A percentile compares a stretch with the other conserved stretches of the same genome.
These are phyloP conservation scores for Nepenthes gracilis DNA, from an alignment of 148 eudicot species.

Conservation along the genomic window DNA sequence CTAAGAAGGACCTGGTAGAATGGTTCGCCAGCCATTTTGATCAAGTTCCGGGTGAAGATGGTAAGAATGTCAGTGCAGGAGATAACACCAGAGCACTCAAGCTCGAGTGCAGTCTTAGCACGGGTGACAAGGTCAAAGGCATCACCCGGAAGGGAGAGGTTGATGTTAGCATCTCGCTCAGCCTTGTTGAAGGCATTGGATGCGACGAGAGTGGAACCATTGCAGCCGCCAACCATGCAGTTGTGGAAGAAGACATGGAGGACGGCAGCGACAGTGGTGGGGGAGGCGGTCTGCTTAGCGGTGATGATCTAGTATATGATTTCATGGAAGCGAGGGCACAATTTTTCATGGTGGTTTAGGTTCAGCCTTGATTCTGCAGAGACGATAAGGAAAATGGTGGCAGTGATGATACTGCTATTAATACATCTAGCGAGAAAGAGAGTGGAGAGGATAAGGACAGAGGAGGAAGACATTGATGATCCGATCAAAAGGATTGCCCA, in stretches of 20 bases:
- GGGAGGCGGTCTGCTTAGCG: slow-evolving; percentile 27
- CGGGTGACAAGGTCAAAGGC: slow-evolving; percentile 58
- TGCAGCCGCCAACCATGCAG: slow-evolving; percentile 53
- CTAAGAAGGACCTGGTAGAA: slow-evolving; percentile 43
- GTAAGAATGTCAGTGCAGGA: slow-evolving; percentile 70
- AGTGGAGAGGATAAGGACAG: background rate
- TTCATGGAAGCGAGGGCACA: slow-evolving; percentile 32
- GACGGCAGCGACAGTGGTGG: slow-evolving; percentile 40
- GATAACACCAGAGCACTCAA: slow-evolving; percentile 53
- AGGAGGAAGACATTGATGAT: background rate
- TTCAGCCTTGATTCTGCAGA: slow-evolving; percentile 9
- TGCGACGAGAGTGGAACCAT: slow-evolving; percentile 36
- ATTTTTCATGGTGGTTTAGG: slow-evolving; percentile 30
- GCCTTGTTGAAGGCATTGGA: slow-evolving; percentile 44
- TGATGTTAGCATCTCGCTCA: slow-evolving; percentile 45
- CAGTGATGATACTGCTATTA: slow-evolving; percentile 13
- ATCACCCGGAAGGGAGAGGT: slow-evolving; percentile 57
- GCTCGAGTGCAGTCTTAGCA: slow-evolving; percentile 49
- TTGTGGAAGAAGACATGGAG: slow-evolving; percentile 55
- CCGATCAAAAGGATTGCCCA: too few relatives aligned
- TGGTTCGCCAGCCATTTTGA: slow-evolving; percentile 64
- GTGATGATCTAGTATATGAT: slow-evolving; percentile 19
- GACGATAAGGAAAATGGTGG: background rate
- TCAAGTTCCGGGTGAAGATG: slow-evolving; percentile 39
- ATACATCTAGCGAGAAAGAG: background rate